phyloP scores from a whole-genome alignment of 345 rosid species.

The Salix exigua region DNA sequence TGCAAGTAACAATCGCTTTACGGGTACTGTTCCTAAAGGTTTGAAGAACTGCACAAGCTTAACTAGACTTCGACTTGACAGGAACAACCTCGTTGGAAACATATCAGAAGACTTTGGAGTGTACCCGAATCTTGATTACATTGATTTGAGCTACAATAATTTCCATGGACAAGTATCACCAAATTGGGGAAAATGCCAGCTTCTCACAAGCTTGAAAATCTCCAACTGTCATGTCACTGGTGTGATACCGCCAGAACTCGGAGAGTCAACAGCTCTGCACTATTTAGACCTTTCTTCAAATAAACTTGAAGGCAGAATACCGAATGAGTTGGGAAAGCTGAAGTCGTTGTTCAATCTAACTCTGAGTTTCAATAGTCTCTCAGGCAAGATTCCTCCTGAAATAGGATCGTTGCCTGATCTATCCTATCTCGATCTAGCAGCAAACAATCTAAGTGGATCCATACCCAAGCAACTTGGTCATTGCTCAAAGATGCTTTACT shows the following conservation, averaged over 20 bases:
- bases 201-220: constrained; percentile 21
- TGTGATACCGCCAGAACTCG: constrained; percentile 25
- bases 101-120: constrained; percentile 22
- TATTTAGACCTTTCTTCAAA: constrained; percentile 15
- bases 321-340: constrained; percentile 10
- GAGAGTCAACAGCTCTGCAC: constrained; percentile 8
- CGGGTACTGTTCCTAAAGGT: constrained; percentile 21
- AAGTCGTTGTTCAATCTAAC: constrained; percentile 8
- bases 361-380: constrained; percentile 13
- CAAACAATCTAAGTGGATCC: constrained; percentile 24
- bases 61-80: constrained; percentile 18
- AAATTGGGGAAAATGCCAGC: constrained; percentile 29
- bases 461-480: constrained; percentile 23
- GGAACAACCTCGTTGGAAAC: constrained; percentile 27
- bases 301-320: constrained; percentile 7
- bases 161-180: constrained; percentile 27
- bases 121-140: constrained; percentile 19
- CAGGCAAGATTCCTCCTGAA: constrained; percentile 19
- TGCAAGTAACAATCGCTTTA: constrained; percentile 23
- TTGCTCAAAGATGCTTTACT: constrained; percentile 15
- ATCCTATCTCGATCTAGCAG: constrained; percentile 20
- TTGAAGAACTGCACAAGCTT: constrained; percentile 37
- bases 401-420: constrained; percentile 20
- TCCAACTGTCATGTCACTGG: constrained; percentile 23
- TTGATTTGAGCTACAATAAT: constrained; percentile 33